A percentile compares a stretch with the other conserved stretches of the same genome.
Conservation (phyloP, 495 filamentous ascomycete species). For the Penicillium coprophilum region DNA sequence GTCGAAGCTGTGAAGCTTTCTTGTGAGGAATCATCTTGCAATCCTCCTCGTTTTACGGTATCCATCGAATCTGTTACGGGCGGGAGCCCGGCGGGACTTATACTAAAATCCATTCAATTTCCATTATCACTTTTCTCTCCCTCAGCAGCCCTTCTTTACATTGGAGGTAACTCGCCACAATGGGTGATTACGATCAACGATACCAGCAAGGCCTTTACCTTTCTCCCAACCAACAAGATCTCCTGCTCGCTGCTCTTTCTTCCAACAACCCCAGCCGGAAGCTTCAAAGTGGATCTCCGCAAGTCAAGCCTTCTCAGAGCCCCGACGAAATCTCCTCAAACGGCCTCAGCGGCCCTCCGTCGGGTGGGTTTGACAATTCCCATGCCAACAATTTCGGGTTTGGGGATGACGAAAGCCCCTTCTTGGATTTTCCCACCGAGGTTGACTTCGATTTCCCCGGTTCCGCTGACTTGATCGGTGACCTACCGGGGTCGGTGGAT, state of each 20-base stretch:
- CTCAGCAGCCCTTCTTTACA: not conserved
- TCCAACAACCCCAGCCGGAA: constrained; percentile 61
- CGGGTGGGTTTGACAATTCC: constrained; percentile 51
- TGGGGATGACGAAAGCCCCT: constrained; percentile 70
- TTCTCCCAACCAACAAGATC: constrained; percentile 81
- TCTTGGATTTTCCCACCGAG: constrained; percentile 78
- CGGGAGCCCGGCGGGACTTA: constrained; percentile 11
- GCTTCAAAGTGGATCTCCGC: constrained; percentile 28
- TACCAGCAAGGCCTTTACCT: constrained; percentile 60
- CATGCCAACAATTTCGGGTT: constrained; percentile 46
- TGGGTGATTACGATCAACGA: constrained; percentile 41
- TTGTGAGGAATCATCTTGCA: not conserved
- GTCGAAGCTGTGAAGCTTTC: not conserved
- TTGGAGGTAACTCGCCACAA: constrained; percentile 15
- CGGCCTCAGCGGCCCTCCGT: constrained; percentile 48
- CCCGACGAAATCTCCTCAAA: constrained; percentile 37
- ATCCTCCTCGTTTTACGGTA: not conserved
- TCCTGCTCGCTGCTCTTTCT: constrained; percentile 82
- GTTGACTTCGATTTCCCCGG: constrained; percentile 66
- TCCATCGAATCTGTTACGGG: constrained; percentile 13
- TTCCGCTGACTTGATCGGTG: constrained; percentile 68
- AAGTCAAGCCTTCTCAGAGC: constrained; percentile 32
- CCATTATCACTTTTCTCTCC: not conserved
- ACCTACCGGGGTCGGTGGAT: constrained; percentile 61
- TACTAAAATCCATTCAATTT: not conserved